These are phyloP conservation scores for Metschnikowia kunwiensis DNA, from an alignment of 805 yeast genomes.

Conservation along the genomic window DNA sequence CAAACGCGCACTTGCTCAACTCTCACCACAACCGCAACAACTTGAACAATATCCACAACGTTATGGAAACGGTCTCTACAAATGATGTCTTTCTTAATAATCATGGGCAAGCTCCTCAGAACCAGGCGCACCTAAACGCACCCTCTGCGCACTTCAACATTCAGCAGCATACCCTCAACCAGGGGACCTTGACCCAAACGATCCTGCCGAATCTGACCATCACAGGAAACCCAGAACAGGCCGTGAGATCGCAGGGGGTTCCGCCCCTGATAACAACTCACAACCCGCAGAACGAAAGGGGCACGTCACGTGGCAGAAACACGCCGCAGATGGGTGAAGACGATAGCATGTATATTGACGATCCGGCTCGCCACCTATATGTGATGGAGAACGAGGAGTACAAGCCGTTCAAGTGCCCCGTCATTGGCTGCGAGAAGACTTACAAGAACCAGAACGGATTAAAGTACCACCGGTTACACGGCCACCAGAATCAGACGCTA, in stretches of 20 bases:
- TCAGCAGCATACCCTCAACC: constrained; percentile 24
- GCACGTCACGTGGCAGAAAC: constrained; percentile 9
- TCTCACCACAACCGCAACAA: constrained; percentile 32
- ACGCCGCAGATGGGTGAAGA: constrained; percentile 32
- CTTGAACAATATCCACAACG: constrained; percentile 48
- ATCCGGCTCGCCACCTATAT: constrained; percentile 92
- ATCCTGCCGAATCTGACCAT: constrained; percentile 19
- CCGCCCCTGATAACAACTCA: constrained; percentile 9
- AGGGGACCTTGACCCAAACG: constrained; percentile 15
- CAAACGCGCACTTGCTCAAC: constrained; percentile 28
- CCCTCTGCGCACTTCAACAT: constrained; percentile 23
- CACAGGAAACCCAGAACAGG: constrained; percentile 6
- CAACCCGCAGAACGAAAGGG: constrained; percentile 5
- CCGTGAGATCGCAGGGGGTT: constrained; percentile 4
- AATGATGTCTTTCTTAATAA: constrained; percentile 79
- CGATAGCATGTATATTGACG: constrained; percentile 82
- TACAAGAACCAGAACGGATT: constrained; percentile 97
- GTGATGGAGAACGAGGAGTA: constrained; percentile 90
- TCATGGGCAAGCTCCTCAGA: constrained; percentile 25
- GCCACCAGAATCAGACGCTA: constrained; percentile 93
- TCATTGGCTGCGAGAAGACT: constrained; percentile 95
- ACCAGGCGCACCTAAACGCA: constrained; percentile 18
- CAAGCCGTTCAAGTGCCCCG: constrained; percentile 96
- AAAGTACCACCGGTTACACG: constrained; percentile 92
- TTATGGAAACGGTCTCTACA: constrained; percentile 86